Base-by-base conservation (phyloP, 2,329 filamentous ascomycete genomes). In the Teratosphaeria nubilosa region DNA sequence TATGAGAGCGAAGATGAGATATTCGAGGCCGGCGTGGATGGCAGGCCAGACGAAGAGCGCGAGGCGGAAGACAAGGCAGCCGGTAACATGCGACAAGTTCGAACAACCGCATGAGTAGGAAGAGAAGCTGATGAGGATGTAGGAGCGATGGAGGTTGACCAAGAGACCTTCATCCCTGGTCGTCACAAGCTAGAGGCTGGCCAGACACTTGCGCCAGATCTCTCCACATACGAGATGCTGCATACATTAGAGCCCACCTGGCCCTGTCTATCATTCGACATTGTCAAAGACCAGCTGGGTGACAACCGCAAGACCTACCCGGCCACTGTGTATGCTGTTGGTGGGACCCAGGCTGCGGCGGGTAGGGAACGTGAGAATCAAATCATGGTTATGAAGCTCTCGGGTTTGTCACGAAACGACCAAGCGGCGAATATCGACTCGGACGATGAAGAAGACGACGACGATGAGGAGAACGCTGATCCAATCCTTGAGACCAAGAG, bases 191-290 rank as follows among this genome's bases (percentile, higher is more conserved):
- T 97, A 63, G 90, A 90, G 63, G 86, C 90, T 13, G 92, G 91
- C 67, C 91, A 97, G 78, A 91, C 90, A 5, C 82, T 99, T 58
- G 85, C 91, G 3, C 92, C 94, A 14, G 94, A 99, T 75, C 81
- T 89, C 59, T 90, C 88, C n/a, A 92, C 92, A 5, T 99, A 99
- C 78, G 88, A 96, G 73, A 95, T 99, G 91, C 84, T 99, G 60
- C 94, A 99, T 79, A 90, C 85, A 61, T 82, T 99, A 63, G 94
- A 88, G 74, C 91, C 91, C 7, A 91, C 91, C 1, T 99, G 94
- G 94, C 94, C 94, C 2, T 99, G 94, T 72, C 82, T 99, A 16
- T 97, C 92, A 1, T 96, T 96, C 75, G 94, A 97, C 72, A 87
- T 99, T 60, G 76, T 99, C 62, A 86, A 82, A 67, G 94, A 99